A percentile compares a stretch with the other conserved stretches of the same genome.
These are phyloP conservation scores for Dimocarpus longan DNA, from an alignment of 345 rosid genomes.

Conservation along the genomic window DNA sequence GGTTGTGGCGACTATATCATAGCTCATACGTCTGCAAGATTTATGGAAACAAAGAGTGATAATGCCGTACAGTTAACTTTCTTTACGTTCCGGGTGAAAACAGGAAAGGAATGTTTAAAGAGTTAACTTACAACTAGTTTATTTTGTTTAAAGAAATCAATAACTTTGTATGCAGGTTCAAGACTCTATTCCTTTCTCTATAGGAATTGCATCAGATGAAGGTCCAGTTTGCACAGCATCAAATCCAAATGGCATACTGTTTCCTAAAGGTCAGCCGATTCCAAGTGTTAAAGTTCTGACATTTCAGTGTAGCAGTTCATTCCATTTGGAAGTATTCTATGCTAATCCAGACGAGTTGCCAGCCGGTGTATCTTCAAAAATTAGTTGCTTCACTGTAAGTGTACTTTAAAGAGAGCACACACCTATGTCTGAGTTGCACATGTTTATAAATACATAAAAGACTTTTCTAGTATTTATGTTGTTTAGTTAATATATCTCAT, in stretches of 20 bases:
- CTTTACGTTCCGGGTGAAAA: neutral
- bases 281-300: conserved; percentile 53
- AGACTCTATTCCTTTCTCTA: conserved; percentile 56
- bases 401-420: neutral
- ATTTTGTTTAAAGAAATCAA: neutral
- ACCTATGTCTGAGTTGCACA: neutral
- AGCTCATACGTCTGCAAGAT: neutral
- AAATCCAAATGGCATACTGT: conserved; percentile 41
- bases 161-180: conserved; percentile 47
- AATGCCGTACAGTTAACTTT: neutral
- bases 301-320: conserved; percentile 37
- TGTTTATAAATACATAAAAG: neutral
- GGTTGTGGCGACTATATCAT: neutral
- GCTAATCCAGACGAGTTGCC: conserved; percentile 49
- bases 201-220: conserved; percentile 51
- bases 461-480: neutral
- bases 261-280: conserved; percentile 52
- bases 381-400: conserved; percentile 49
- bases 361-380: conserved; percentile 39
- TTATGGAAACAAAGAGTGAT: neutral
- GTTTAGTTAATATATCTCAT: neutral
- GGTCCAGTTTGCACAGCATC: conserved; percentile 35
- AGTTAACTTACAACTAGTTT: neutral
- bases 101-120: neutral
- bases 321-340: conserved; percentile 56